Evolutionary conservation across 2,329 filamentous ascomycete genomes (phyloP), one percentile per base, ranked within the genome.

Genomic region (Exophiala lecanii-corni): DNA sequence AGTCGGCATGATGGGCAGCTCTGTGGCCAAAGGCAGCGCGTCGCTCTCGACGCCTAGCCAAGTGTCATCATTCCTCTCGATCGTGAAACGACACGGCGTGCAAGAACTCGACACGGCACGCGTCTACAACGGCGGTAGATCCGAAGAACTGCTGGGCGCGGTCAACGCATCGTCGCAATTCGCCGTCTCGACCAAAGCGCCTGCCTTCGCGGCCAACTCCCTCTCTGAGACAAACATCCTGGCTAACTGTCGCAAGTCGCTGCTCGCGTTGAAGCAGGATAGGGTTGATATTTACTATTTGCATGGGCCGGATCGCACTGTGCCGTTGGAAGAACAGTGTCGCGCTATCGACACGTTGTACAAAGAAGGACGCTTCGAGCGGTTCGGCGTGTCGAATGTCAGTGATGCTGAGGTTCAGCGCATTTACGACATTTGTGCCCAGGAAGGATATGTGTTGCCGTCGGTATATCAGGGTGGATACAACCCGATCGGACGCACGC

Each of bases 381-480:
- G 44, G 2, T 63, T 65, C 53, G 65, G 66, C 1, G 54, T 69
- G 0, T 65, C 62, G 10, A 68, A 69, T 39, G 54, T 64, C 5
- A 43, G 56, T 1, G 54, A 57, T 0, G 42, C 54, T 3, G 49
- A 59, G 15, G 53, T 68, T 1, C 45, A 59, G 36, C 36, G 58
- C 9, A 61, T 63, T 17, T 39, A 67, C 9, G 48, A 52, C 2
- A 50, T 67, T 9, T 67, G 63, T 45, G 58, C 61, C n/a, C 21
- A 55, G 21, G 55, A 63, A 5, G 55, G 53, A 10, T 66, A 60
- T 53, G 45, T 47, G 9, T 64, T 65, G 41, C 66, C 64, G 1
- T 53, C 40, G 5, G 61, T 59, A 43, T 69, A 68, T 35, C 65
- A 70, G 35, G 65, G 64, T 16, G 54, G 56, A 2, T 69, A 68